A percentile compares a stretch with the other conserved stretches of the same genome.
Conservation (phyloP, 768 basidiomycete species). For the Collybia mongolica region DNA sequence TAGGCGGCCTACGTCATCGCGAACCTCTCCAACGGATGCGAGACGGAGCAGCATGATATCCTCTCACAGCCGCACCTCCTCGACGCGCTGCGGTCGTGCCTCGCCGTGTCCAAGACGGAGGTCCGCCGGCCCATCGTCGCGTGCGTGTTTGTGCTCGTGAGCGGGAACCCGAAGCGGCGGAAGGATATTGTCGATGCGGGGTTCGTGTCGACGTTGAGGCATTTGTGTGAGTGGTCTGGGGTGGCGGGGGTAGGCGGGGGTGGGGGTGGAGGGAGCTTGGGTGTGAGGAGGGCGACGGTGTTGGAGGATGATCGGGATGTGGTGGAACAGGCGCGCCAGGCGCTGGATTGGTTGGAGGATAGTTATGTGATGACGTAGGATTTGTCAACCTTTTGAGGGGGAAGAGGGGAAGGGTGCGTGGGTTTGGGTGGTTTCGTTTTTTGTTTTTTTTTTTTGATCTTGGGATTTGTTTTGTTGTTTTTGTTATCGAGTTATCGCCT, state of each 20-base stretch:
- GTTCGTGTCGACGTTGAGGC: slow-evolving; percentile 37
- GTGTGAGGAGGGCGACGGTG: slow-evolving; percentile 24
- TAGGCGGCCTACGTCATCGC: slow-evolving; percentile 61
- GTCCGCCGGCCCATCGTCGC: slow-evolving; percentile 60
- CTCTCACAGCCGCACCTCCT: slow-evolving; percentile 53
- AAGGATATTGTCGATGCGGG: slow-evolving; percentile 37
- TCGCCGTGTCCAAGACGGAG: slow-evolving; percentile 58
- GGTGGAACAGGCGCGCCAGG: slow-evolving; percentile 50
- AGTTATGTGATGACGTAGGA: slow-evolving; percentile 14
- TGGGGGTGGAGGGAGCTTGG: slow-evolving; percentile 10
- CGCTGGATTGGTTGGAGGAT: slow-evolving; percentile 51
- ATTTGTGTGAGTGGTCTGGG: slow-evolving; percentile 35
- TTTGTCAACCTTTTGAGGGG: too few species aligned
- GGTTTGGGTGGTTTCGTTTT: too few species aligned
- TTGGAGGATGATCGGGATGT: slow-evolving; percentile 64
- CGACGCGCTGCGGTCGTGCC: slow-evolving; percentile 48
- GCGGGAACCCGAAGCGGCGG: slow-evolving; percentile 32
- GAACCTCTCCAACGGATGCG: slow-evolving; percentile 64
- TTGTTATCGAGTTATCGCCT: too few species aligned
- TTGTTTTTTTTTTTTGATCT: too few species aligned
- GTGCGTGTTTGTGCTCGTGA: slow-evolving; percentile 58
- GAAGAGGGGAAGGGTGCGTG: too few species aligned
- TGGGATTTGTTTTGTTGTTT: too few species aligned
- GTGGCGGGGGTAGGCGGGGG: slow-evolving; percentile 7
- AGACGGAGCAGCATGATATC: slow-evolving; percentile 49